A percentile compares a stretch with the other conserved stretches of the same genome.
phyloP scores from a whole-genome alignment of 345 rosid genomes.

The Bruguiera gymnorhiza region DNA sequence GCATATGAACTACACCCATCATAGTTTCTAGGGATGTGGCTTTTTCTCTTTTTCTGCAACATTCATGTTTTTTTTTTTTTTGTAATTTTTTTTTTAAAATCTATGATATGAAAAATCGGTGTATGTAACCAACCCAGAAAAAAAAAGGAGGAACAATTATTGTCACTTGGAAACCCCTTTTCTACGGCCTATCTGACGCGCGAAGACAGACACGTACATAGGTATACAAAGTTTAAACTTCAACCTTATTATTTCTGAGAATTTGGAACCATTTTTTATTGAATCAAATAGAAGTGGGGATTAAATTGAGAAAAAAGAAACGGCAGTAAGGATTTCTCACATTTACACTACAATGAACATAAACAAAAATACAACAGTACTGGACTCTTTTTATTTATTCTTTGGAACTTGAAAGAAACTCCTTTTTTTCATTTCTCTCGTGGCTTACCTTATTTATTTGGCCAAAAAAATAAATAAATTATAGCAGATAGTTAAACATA shows the following conservation, averaged over 20 bases:
- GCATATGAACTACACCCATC: neutral
- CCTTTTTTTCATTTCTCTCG: neutral
- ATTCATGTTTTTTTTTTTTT: neutral
- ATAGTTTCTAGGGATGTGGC: neutral
- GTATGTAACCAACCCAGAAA: too few relatives aligned
- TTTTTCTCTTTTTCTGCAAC: neutral
- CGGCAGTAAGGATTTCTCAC: constrained; percentile 1
- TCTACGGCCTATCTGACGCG: too few relatives aligned
- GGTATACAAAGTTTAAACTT: too few relatives aligned
- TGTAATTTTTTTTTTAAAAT: neutral
- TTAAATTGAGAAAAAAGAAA: too few relatives aligned
- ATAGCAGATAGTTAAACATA: constrained; percentile 20
- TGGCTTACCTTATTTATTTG: constrained; percentile 21
- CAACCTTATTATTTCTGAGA: neutral
- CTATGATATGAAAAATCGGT: too few relatives aligned
- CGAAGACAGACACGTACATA: too few relatives aligned
- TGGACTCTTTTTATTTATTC: constrained; percentile 8
- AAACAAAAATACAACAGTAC: constrained; percentile 15
- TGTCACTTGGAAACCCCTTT: too few relatives aligned
- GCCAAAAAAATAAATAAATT: constrained; percentile 30
- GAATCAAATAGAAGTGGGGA: neutral
- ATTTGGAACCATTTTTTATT: neutral
- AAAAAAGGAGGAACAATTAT: too few relatives aligned
- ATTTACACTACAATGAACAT: constrained; percentile 14
- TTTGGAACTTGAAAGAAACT: constrained; percentile 10